Evolutionary conservation across 108 stramenopile genomes (phyloP).

Genomic region (Cyclotella kingstonii): DNA sequence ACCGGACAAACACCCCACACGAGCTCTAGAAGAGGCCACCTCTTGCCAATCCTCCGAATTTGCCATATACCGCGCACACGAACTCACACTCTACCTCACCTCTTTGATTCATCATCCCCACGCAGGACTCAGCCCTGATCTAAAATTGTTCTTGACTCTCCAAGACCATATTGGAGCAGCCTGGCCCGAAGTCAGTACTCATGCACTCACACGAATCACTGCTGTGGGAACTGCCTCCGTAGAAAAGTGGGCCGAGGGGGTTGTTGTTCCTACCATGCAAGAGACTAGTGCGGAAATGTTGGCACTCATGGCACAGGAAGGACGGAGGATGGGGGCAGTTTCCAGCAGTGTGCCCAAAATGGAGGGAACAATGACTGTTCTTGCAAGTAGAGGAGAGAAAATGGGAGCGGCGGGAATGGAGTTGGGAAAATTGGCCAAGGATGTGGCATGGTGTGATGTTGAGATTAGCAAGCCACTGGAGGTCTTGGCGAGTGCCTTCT

Average conservation of each 20-base stretch:
- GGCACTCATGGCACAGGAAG: constrained; percentile 63
- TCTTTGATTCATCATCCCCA: constrained; percentile 65
- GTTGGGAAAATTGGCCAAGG: constrained; percentile 65
- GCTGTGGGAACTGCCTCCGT: constrained; percentile 49
- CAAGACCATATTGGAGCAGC: constrained; percentile 89
- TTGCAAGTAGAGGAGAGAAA: constrained; percentile 66
- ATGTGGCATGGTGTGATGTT: constrained; percentile 45
- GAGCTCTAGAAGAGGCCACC: constrained; percentile 85
- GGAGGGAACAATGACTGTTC: constrained; percentile 63
- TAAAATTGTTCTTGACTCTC: constrained; percentile 71
- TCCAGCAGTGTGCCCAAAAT: constrained; percentile 82
- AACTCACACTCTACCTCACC: constrained; percentile 68
- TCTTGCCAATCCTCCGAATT: constrained; percentile 79
- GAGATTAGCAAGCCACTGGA: constrained; percentile 53
- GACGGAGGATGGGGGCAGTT: constrained; percentile 70
- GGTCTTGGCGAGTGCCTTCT: constrained; percentile 54
- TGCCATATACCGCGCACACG: constrained; percentile 64
- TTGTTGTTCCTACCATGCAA: constrained; percentile 35
- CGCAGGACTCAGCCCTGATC: constrained; percentile 47
- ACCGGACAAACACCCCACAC: constrained; percentile 82
- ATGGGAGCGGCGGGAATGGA: constrained; percentile 75
- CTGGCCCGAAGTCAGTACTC: constrained; percentile 84
- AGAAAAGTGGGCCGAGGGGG: constrained; percentile 30
- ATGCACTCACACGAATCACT: constrained; percentile 74
- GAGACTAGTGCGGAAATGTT: constrained; percentile 85